phyloP scores from a whole-genome alignment of 768 basidiomycete genomes.

The Auriscalpium microsporum region DNA sequence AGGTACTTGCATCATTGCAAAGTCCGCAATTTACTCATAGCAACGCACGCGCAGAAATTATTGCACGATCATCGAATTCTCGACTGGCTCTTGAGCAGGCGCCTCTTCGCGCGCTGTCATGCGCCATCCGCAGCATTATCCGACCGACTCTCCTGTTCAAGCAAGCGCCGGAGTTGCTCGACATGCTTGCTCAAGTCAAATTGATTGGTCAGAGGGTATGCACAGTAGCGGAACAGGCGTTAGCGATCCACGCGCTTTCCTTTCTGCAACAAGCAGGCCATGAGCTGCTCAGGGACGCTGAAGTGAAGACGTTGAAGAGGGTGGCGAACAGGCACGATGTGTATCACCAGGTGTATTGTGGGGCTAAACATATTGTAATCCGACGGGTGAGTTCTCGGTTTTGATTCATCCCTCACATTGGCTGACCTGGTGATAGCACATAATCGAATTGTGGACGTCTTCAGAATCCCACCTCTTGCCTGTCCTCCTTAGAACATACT shows the following conservation, averaged over 20 bases:
- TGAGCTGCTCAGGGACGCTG: neutral
- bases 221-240: slow-evolving; percentile 6
- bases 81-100: too few relatives aligned
- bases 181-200: slow-evolving; percentile 12
- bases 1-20: too few relatives aligned
- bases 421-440: slow-evolving; percentile 1
- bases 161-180: slow-evolving; percentile 8
- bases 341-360: neutral
- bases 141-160: slow-evolving; percentile 5
- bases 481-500: slow-evolving; percentile 9
- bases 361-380: neutral
- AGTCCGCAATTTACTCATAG: too few relatives aligned
- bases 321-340: neutral
- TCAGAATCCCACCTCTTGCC: slow-evolving; percentile 7
- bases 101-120: neutral
- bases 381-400: too few relatives aligned
- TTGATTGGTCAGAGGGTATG: slow-evolving; percentile 8
- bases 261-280: too few relatives aligned
- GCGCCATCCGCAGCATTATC: slow-evolving; percentile 5
- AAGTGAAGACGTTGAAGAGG: neutral
- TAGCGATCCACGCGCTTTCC: neutral
- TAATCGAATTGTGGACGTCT: slow-evolving; percentile 10
- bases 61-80: too few relatives aligned
- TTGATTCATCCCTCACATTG: too few relatives aligned
- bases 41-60: too few relatives aligned